Conservation (phyloP, 176 grass and related monocot genomes). For the Themeda triandra region DNA sequence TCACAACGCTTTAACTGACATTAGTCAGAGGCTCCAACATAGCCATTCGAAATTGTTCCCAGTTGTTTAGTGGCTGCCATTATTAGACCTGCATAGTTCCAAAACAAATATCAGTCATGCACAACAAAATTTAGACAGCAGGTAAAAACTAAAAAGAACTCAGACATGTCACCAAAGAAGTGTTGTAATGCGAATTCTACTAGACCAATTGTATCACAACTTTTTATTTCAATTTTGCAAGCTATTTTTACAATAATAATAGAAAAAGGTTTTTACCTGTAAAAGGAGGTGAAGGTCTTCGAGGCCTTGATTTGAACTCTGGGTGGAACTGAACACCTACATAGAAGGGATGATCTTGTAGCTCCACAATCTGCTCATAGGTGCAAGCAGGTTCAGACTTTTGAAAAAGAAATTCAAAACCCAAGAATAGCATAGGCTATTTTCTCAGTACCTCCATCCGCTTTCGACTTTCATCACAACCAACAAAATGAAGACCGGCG, state of each 20-base stretch:
- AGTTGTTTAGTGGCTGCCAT: slow-evolving; percentile 73
- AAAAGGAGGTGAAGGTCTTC: slow-evolving; percentile 87
- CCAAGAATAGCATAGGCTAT: not conserved
- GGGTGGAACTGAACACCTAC: slow-evolving; percentile 95
- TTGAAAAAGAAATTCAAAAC: not conserved
- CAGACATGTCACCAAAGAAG: not conserved
- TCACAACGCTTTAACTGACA: not conserved
- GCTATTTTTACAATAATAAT: slow-evolving; percentile 13
- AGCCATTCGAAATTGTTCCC: slow-evolving; percentile 36
- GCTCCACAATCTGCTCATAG: slow-evolving; percentile 72
- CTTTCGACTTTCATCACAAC: slow-evolving; percentile 83
- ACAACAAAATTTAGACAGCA: not conserved
- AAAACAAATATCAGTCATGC: slow-evolving; percentile 55
- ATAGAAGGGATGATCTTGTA: slow-evolving; percentile 74
- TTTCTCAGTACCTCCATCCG: slow-evolving; percentile 82
- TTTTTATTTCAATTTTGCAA: not conserved
- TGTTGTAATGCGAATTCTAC: not conserved
- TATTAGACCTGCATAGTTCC: slow-evolving; percentile 64
- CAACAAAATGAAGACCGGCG: slow-evolving; percentile 78
- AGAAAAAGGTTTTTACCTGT: slow-evolving; percentile 38
- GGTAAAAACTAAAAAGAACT: not conserved
- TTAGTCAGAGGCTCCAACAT: slow-evolving; percentile 30
- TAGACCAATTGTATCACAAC: not conserved
- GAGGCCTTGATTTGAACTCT: slow-evolving; percentile 90
- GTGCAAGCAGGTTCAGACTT: slow-evolving; percentile 16